Base-by-base conservation (phyloP, 179 eudicot species). In the Beta macrorhiza region DNA sequence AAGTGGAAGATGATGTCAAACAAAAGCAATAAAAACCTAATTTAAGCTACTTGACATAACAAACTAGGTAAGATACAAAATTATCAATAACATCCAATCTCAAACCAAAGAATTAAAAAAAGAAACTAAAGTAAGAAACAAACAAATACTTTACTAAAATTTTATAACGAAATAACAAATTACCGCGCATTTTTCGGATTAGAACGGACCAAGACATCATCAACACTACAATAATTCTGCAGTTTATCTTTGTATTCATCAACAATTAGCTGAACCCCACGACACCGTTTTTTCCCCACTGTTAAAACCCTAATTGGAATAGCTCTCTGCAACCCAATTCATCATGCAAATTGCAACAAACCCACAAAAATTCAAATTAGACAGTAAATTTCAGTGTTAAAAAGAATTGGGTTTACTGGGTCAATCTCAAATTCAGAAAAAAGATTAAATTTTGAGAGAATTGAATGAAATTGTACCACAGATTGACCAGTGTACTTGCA, bases 171-270 rank as follows among this genome's bases (percentile, higher is more conserved):
- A 32, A 64, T 32, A 15, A 45, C 17, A 49, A 77, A 71, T 32
- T 83, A 93, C 97, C 90, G 88, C 5, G 97, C 90, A 86, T 93
- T 93, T 87, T 87, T 93, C 7, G 97, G 97, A 86, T 92, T 93
- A 47, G 95, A 90, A 70, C 96, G 90, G 67, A 92, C 74, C 56
- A 86, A 89, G 32, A 89, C 89, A 83, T 90, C 91, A 51, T 92
- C 90, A 45, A 92, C 47, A 53, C 58, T 69, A 81, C 98, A 92
- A 77, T 92, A 93, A 72, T 82, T 81, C 65, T 85, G 88, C 72
- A 93, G 88, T 82, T 93, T 92, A 69, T 88, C 87, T 57, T 86
- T 83, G 82, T 93, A 93, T 47, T 92, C 93, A 78, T 93, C 95
- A 76, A 91, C 92, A 8, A 92, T 82, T 19, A 92, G 89, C 78